Percentiles rank a stretch among this genome's conserved stretches.
Conservation (phyloP, 2,329 filamentous ascomycete genomes). For the Monosporascus sp. region DNA sequence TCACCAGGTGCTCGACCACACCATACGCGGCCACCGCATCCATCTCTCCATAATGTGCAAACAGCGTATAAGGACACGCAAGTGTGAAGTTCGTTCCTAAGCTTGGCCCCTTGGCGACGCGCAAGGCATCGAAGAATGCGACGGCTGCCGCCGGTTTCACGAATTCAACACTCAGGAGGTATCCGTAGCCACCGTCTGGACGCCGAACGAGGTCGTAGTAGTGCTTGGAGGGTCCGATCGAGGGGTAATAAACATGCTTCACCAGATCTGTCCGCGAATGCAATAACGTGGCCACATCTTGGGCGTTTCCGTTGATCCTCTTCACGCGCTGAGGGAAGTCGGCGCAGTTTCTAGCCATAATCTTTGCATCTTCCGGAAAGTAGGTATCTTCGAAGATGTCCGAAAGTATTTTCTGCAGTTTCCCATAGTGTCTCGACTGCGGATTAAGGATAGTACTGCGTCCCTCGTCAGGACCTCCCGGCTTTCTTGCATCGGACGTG, state of each 20-base stretch:
- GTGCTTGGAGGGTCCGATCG: neutral
- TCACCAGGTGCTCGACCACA: neutral
- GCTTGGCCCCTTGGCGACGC: neutral
- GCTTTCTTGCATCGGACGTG: neutral
- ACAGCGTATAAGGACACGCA: neutral
- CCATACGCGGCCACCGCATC: neutral
- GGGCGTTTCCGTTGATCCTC: neutral
- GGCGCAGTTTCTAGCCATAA: neutral
- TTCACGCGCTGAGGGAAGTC: neutral
- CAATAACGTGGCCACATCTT: neutral
- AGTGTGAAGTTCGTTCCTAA: neutral
- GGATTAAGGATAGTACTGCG: neutral
- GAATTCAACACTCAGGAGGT: neutral
- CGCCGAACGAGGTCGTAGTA: neutral
- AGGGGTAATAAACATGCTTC: neutral
- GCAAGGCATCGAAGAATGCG: neutral
- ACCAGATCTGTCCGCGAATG: neutral
- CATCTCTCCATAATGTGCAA: neutral
- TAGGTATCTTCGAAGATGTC: neutral
- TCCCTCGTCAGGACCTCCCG: neutral
- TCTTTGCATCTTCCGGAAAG: neutral
- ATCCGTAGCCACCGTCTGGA: neutral
- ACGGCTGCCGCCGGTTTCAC: neutral
- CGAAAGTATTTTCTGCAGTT: neutral
- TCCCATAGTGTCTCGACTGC: neutral